These are phyloP conservation scores for Tricholoma flavovirens DNA, from an alignment of 768 basidiomycete genomes.

Conservation along the genomic window DNA sequence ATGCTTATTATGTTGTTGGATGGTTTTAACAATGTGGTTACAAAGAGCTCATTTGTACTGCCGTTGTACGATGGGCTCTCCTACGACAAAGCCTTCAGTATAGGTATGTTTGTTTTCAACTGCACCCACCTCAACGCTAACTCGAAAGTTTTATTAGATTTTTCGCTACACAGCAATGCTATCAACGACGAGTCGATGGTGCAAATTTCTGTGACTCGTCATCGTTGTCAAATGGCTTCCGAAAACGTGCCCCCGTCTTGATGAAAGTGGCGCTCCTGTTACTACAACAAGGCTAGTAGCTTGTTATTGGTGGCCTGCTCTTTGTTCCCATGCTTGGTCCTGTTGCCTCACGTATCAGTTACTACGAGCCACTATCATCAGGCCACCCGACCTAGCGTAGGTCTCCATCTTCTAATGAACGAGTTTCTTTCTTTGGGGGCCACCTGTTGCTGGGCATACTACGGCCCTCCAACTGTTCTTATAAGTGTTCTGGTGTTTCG, in stretches of 20 bases:
- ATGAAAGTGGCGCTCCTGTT: not conserved
- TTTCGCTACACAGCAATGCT: not conserved
- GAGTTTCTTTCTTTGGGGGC: not conserved
- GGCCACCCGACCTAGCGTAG: not conserved
- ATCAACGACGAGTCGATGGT: not conserved
- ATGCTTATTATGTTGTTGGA: slow-evolving; percentile 66
- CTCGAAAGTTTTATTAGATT: not conserved
- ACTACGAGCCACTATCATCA: not conserved
- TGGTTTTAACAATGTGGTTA: slow-evolving; percentile 35
- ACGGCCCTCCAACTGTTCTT: not conserved
- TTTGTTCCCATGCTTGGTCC: not conserved
- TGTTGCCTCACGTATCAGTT: not conserved
- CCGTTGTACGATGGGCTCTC: not conserved
- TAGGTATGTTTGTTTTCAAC: not conserved
- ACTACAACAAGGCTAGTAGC: not conserved
- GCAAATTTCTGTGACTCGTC: too few species aligned
- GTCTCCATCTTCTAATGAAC: not conserved
- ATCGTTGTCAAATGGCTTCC: too few species aligned
- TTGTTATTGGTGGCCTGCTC: not conserved
- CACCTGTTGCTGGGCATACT: not conserved
- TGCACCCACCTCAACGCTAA: not conserved
- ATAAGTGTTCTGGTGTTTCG: not conserved
- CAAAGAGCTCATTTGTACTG: not conserved
- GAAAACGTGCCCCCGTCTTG: not conserved
- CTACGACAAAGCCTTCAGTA: too few species aligned